Base-by-base conservation (phyloP, 441 rosid species). In the Populus hybrid region DNA sequence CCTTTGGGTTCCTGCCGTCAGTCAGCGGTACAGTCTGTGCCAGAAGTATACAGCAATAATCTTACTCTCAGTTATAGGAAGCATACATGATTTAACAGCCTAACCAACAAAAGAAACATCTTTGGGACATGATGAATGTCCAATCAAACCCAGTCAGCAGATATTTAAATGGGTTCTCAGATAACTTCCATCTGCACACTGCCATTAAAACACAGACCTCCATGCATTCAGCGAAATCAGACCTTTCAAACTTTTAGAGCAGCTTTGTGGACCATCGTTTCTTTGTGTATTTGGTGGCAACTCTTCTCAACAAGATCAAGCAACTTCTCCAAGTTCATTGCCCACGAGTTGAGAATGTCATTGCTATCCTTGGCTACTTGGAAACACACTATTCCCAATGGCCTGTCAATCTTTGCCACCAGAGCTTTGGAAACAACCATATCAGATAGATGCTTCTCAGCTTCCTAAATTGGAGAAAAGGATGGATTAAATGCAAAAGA, bases 221-320 rank as follows among this genome's bases (percentile, higher is more conserved):
- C 76, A 72, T 38, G 59, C 10, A 35, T 73, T 63, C 12, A 38
- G 72, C n/a, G 35, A 29, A 6, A 35, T 26, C 75, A 31, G 63
- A 21, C 11, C 66, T 68, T 77, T 88, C 89, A 96, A 79, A 84
- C 90, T 87, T 90, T 93, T 76, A 93, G 83, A 63, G 90, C 95
- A 68, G 94, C 95, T 87, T 93, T 96, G 90, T 96, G 98, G 77
- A 96, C 95, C 98, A 96, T 96, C 78, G 98, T 96, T 86, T 96
- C 99, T 86, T 94, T 96, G 95, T 96, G 99, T 77, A 96, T 96
- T 78, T 94, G 98, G 81, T 96, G 99, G 93, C 98, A 96, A 85
- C 98, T 94, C 92, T 96, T 96, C 84, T 94, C 99, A 3, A 94
- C 98, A 29, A 93, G 99, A 88, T 94, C 98, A 23, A 96, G 94